Evolutionary conservation across 805 yeast genomes (phyloP), one percentile per base, ranked within the genome.

Genomic region (Hanseniaspora hatyaiensis): DNA sequence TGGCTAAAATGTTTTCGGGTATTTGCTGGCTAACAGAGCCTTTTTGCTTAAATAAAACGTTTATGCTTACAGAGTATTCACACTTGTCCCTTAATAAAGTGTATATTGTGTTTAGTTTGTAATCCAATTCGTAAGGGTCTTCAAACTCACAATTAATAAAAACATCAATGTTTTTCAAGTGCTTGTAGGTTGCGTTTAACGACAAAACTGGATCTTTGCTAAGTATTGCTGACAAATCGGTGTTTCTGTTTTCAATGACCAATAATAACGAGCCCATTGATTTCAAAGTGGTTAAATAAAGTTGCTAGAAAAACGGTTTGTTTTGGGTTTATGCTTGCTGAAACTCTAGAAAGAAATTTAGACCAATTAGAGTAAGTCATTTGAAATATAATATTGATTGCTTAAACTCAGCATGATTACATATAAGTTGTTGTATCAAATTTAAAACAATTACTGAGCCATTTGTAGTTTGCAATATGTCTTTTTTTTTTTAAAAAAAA

Each of bases 121-220:
- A 45, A 16, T 45, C 49, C 12, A 45, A n/a, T n/a, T 37, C 42
- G 23, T 18, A 45, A 4, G 49, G 49, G 22, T 45, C 34, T 11
- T 24, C 22, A 22, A 41, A 30, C 3, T 5, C 16, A 34, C 22
- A 37, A 11, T 40, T 24, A 8, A 48, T n/a, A 2, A 48, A 13
- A 5, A 48, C 33, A 26, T 40, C 40, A 19, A 48, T 41, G 6
- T 4, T 23, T 13, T 33, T 24, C 5, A 22, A 6, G 12, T 16
- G 16, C 16, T 6, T 15, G 16, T 31, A 31, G 12, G 30, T 16
- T 4, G 6, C 28, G 4, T 23, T 15, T 12, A 12, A 3, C n/a
- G 22, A 8, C 6, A 40, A 13, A 15, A n/a, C 8, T 1, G 16
- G 13, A 12, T 20, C 23, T 11, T 31, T 31, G 6, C 15, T 15